phyloP scores from a whole-genome alignment of 306 rosid genomes.

The Fragaria ananassa region DNA sequence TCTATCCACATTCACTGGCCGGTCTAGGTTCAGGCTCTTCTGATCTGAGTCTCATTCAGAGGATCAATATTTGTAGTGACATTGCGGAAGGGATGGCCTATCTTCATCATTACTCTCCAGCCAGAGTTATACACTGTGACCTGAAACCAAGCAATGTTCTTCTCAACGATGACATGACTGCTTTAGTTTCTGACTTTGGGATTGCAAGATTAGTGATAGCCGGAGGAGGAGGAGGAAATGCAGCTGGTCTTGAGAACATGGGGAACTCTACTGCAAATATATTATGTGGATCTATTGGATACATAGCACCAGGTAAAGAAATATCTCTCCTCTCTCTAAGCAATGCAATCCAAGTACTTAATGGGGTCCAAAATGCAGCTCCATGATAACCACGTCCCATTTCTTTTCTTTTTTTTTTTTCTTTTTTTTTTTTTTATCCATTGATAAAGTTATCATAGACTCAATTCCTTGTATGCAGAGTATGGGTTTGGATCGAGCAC shows the following conservation, averaged over 20 bases:
- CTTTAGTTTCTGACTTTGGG: conserved; percentile 75
- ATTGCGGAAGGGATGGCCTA: conserved; percentile 83
- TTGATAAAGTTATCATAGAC: not conserved
- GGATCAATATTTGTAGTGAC: conserved; percentile 72
- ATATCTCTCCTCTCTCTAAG: not conserved
- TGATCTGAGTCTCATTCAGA: conserved; percentile 51
- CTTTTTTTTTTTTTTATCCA: no score
- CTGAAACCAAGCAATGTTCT: conserved; percentile 69
- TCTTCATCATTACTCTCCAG: conserved; percentile 72
- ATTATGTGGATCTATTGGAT: conserved; percentile 61
- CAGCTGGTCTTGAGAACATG: conserved; percentile 44
- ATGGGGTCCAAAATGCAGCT: not conserved
- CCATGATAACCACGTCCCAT: not conserved
- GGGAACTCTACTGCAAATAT: conserved; percentile 55
- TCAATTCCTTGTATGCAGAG: conserved; percentile 39
- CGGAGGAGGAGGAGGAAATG: conserved; percentile 40
- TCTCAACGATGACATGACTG: conserved; percentile 70
- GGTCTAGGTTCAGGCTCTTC: conserved; percentile 40
- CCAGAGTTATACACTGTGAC: conserved; percentile 70
- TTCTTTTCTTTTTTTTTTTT: not conserved
- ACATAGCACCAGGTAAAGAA: conserved; percentile 65
- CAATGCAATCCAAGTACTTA: not conserved
- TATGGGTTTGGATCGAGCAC: conserved; percentile 60
- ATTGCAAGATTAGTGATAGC: conserved; percentile 54
- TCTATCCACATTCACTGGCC: conserved; percentile 40